phyloP scores from a whole-genome alignment of 139 green algal species.

The Desmodesmus armatus region DNA sequence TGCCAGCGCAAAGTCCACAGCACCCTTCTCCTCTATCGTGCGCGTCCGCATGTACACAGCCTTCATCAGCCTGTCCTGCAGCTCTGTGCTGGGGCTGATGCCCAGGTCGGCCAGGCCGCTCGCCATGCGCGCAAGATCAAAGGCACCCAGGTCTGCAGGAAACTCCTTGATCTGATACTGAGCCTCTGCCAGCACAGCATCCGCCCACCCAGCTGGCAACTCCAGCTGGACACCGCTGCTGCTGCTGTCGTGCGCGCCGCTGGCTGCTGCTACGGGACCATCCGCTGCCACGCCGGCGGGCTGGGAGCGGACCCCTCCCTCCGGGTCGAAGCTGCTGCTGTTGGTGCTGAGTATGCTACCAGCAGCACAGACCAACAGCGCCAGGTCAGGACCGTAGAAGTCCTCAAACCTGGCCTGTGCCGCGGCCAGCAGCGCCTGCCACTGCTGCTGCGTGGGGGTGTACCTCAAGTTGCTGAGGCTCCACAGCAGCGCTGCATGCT shows the following conservation, averaged over 20 bases:
- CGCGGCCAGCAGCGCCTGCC: constrained; percentile 13
- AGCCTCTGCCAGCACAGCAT: constrained; percentile 19
- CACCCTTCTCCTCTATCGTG: constrained; percentile 65
- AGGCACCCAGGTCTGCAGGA: constrained; percentile 51
- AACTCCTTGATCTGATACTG: constrained; percentile 60
- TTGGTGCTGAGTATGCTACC: constrained; percentile 41
- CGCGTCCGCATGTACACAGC: constrained; percentile 42
- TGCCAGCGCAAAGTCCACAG: constrained; percentile 68
- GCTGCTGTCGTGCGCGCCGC: not conserved
- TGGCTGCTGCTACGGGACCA: not conserved
- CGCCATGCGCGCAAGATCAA: constrained; percentile 58
- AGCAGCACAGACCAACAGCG: constrained; percentile 39
- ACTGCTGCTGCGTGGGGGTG: constrained; percentile 20
- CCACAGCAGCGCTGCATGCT: constrained; percentile 10
- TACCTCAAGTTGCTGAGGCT: constrained; percentile 35
- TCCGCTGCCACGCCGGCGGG: not conserved
- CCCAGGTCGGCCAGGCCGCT: constrained; percentile 55
- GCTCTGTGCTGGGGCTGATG: constrained; percentile 3
- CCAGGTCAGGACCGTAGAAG: constrained; percentile 58
- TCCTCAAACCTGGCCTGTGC: constrained; percentile 23
- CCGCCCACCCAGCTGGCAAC: constrained; percentile 42
- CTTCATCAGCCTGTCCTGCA: constrained; percentile 42
- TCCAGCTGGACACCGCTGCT: constrained; percentile 12
- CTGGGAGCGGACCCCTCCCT: not conserved
- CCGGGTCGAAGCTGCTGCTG: constrained; percentile 20